Percentiles rank a stretch among this genome's conserved stretches.
These are phyloP conservation scores for Aspergillus intermedius DNA, from an alignment of 2,329 filamentous ascomycete genomes.

Conservation along the genomic window DNA sequence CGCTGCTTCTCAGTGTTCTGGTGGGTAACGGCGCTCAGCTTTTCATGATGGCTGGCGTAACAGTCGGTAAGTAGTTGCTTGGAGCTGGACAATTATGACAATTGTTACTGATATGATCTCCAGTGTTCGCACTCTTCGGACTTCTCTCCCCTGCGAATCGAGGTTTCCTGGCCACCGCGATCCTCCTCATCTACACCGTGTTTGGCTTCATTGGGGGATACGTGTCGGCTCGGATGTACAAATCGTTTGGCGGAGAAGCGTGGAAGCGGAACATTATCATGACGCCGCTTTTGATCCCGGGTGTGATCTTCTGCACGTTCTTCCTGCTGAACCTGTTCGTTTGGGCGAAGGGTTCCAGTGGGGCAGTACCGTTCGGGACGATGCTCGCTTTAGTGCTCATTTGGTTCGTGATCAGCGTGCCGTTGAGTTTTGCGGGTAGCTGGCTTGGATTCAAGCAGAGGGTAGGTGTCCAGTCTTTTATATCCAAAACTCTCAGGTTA, in stretches of 20 bases:
- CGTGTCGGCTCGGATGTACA: constrained; percentile 83
- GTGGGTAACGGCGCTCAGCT: constrained; percentile 92
- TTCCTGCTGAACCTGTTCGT: constrained; percentile 95
- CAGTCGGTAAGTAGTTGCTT: constrained; percentile 54
- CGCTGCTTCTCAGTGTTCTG: constrained; percentile 77
- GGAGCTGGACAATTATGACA: neutral
- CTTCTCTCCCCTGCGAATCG: constrained; percentile 95
- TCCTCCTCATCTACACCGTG: constrained; percentile 86
- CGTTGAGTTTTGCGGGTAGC: constrained; percentile 79
- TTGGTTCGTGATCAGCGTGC: constrained; percentile 96
- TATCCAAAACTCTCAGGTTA: constrained; percentile 1
- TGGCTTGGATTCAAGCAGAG: constrained; percentile 83
- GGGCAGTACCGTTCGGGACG: constrained; percentile 90
- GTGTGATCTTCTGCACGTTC: constrained; percentile 77
- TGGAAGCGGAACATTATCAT: constrained; percentile 92
- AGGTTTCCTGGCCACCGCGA: constrained; percentile 85
- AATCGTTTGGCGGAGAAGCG: constrained; percentile 80
- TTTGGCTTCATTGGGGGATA: constrained; percentile 93
- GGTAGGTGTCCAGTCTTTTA: constrained; percentile 23
- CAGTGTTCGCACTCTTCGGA: constrained; percentile 78
- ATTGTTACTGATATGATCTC: constrained; percentile 8
- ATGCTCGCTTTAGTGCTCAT: constrained; percentile 92
- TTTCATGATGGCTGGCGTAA: constrained; percentile 95
- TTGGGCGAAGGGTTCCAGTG: constrained; percentile 86
- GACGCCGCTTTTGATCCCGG: constrained; percentile 79